Evolutionary conservation across 1,284 basidiomycete species (phyloP).

Genomic region (Paramarasmius palmivorus): DNA sequence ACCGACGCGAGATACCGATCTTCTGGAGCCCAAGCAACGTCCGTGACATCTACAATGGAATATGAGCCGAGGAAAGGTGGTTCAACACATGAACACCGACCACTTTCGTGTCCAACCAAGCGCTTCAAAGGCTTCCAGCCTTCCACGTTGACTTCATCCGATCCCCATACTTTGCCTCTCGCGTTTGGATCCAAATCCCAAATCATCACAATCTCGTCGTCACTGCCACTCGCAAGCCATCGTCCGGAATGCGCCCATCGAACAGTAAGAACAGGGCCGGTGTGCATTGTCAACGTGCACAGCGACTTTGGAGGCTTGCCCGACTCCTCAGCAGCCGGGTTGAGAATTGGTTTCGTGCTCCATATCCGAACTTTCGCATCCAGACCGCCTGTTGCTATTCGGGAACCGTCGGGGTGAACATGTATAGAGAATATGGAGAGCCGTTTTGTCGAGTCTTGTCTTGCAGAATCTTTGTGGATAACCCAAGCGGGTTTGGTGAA

Average conservation of each 20-base stretch:
- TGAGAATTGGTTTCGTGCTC: constrained; percentile 92
- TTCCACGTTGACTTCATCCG: constrained; percentile 94
- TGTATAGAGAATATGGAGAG: constrained; percentile 91
- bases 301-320: constrained; percentile 83
- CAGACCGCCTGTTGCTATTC: constrained; percentile 94
- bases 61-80: neutral
- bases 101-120: constrained; percentile 91
- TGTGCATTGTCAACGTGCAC: constrained; percentile 92
- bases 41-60: constrained; percentile 81
- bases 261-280: constrained; percentile 92
- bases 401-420: constrained; percentile 94
- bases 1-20: constrained; percentile 94
- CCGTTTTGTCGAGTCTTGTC: constrained; percentile 60
- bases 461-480: constrained; percentile 58
- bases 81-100: constrained; percentile 40
- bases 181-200: constrained; percentile 95
- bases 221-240: constrained; percentile 95
- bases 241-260: constrained; percentile 94
- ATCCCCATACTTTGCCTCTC: constrained; percentile 87
- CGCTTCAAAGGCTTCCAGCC: constrained; percentile 94
- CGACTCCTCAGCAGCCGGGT: constrained; percentile 68
- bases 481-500: constrained; percentile 82
- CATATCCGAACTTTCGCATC: constrained; percentile 97
- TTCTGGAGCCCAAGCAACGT: constrained; percentile 92
- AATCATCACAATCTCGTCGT: constrained; percentile 94